Evolutionary conservation across 169 alveolate genomes (phyloP).

Genomic region (Eimeria necatrix): DNA sequence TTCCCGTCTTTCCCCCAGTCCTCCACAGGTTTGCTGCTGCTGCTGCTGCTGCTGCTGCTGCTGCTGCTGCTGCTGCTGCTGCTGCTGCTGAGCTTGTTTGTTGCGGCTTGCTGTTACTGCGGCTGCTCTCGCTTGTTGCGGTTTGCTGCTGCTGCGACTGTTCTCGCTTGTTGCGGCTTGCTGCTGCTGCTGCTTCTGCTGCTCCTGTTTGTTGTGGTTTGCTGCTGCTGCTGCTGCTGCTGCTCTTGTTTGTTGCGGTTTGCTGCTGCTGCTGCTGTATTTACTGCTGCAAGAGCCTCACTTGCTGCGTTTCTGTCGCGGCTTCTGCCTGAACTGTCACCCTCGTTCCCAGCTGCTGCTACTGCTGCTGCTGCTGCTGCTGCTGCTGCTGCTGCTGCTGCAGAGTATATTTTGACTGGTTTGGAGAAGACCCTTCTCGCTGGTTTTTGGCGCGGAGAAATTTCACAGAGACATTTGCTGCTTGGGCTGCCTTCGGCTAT

Average conservation of each 20-base stretch:
- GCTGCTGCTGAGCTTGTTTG: not conserved
- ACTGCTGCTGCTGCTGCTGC: constrained; percentile 19
- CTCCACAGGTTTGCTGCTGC: constrained; percentile 36
- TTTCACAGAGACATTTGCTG: constrained; percentile 94
- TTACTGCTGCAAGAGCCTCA: not conserved
- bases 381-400: not conserved
- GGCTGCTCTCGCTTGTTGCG: no score
- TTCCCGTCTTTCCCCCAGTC: constrained; percentile 52
- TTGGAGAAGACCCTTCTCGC: constrained; percentile 88
- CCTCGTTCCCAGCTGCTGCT: not conserved
- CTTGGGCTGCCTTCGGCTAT: constrained; percentile 98
- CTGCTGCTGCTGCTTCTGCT: no score
- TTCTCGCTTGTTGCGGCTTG: no score
- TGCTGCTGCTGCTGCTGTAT: not conserved
- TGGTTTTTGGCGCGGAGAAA: constrained; percentile 95
- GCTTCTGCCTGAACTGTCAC: not conserved
- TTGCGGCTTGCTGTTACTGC: not conserved
- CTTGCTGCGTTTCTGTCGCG: not conserved
- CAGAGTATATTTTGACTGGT: constrained; percentile 82
- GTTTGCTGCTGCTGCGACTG: constrained; percentile 40
- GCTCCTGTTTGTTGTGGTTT: no score
- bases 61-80: not conserved
- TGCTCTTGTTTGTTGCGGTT: not conserved
- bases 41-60: not conserved
- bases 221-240: no score